phyloP scores from a whole-genome alignment of 2,329 filamentous ascomycete genomes.

The Penicillium decumbens region DNA sequence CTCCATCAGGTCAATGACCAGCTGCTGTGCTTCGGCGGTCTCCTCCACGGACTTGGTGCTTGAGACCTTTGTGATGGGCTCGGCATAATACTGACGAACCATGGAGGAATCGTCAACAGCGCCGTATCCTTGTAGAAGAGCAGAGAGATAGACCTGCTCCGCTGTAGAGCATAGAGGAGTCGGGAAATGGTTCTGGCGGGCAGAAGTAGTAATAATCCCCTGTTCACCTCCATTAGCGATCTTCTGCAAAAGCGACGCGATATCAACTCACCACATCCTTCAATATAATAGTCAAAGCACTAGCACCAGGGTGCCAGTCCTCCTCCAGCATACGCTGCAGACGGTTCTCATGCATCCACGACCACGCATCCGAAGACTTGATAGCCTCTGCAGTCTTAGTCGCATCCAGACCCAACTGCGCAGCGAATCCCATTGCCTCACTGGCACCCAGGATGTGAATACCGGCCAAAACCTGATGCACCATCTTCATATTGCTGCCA shows the following conservation, averaged over 20 bases:
- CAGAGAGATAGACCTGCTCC: constrained; percentile 62
- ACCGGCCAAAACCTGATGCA: constrained; percentile 60
- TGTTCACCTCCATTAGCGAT: constrained; percentile 17
- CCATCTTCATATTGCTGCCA: constrained; percentile 59
- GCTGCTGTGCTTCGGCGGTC: constrained; percentile 34
- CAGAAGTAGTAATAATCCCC: constrained; percentile 64
- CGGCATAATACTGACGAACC: constrained; percentile 50
- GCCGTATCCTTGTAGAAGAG: constrained; percentile 54
- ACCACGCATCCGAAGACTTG: constrained; percentile 49
- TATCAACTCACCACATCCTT: constrained; percentile 49
- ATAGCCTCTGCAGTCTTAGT: constrained; percentile 43
- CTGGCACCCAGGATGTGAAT: constrained; percentile 59
- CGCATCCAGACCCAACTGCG: constrained; percentile 52
- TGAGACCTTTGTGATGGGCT: constrained; percentile 40
- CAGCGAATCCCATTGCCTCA: constrained; percentile 59
- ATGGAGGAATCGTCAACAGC: constrained; percentile 53
- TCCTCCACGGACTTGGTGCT: constrained; percentile 31
- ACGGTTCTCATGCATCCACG: constrained; percentile 61
- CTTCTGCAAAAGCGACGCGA: background rate
- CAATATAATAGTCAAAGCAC: constrained; percentile 56
- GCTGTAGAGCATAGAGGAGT: constrained; percentile 58
- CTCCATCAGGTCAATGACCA: constrained; percentile 43
- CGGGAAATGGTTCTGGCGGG: constrained; percentile 55
- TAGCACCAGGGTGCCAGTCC: constrained; percentile 53
- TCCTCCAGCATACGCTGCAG: constrained; percentile 53